phyloP scores from a whole-genome alignment of 2,329 filamentous ascomycete genomes.

The Penicillium sclerotigenum region DNA sequence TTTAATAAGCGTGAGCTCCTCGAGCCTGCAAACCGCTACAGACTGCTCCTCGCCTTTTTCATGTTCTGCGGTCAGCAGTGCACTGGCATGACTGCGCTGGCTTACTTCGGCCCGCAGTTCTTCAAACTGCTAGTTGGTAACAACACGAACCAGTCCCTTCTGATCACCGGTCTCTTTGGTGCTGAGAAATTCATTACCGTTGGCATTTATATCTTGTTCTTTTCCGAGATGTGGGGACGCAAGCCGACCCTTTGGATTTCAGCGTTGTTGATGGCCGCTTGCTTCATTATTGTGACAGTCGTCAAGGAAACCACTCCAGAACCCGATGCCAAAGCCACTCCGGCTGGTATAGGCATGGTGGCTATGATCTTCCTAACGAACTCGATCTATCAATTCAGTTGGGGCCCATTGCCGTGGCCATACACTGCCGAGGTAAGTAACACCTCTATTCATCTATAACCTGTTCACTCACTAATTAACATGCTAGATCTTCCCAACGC shows the following conservation, averaged over 20 bases:
- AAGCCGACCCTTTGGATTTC: conserved; percentile 49
- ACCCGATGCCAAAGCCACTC: conserved; percentile 34
- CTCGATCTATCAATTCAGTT: conserved; percentile 33
- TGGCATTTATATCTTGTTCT: conserved; percentile 48
- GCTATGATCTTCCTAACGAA: conserved; percentile 47
- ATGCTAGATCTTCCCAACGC: conserved; percentile 38
- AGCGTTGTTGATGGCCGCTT: conserved; percentile 49
- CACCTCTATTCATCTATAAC: not conserved
- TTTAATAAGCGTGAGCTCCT: conserved; percentile 49
- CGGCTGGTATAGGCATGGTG: conserved; percentile 45
- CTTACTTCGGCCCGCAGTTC: conserved; percentile 50
- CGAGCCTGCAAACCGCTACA: conserved; percentile 47
- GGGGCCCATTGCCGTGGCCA: conserved; percentile 38
- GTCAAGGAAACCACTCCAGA: conserved; percentile 45
- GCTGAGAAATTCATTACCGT: conserved; percentile 52
- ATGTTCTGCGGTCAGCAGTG: conserved; percentile 51
- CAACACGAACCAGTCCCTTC: conserved; percentile 42
- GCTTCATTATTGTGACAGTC: conserved; percentile 52
- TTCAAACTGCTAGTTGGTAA: conserved; percentile 50
- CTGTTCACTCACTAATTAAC: not conserved
- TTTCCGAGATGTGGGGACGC: conserved; percentile 52
- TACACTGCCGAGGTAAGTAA: conserved; percentile 31
- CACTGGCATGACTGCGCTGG: conserved; percentile 52
- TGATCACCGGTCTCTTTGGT: conserved; percentile 52
- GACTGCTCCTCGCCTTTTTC: conserved; percentile 48